Evolutionary conservation across 2,329 filamentous ascomycete genomes (phyloP).

Genomic region (Phialophora verrucosa): DNA sequence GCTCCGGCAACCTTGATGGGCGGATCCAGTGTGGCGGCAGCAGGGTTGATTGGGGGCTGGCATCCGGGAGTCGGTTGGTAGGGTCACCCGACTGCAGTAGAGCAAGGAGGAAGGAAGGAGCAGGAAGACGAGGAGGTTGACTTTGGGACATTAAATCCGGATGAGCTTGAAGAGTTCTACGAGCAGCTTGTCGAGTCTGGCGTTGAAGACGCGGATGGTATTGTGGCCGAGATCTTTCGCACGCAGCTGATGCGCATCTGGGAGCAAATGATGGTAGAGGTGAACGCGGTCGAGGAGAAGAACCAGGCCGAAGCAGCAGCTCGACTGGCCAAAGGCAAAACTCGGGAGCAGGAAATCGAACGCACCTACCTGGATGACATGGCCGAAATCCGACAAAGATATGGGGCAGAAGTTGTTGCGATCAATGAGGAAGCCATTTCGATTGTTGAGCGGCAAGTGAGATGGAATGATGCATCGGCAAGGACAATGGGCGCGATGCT

Average conservation of each 20-base stretch:
- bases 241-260: not conserved
- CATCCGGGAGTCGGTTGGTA: constrained; percentile 34
- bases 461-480: not conserved
- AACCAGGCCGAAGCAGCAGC: not conserved
- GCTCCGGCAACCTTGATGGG: constrained; percentile 16
- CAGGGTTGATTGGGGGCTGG: constrained; percentile 29
- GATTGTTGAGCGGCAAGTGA: not conserved
- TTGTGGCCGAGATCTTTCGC: not conserved
- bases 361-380: not conserved
- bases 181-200: not conserved
- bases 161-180: not conserved
- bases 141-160: not conserved
- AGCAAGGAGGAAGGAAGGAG: not conserved
- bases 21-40: constrained; percentile 19
- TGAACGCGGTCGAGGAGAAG: not conserved
- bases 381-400: not conserved
- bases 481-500: not conserved
- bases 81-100: constrained; percentile 2
- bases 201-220: not conserved
- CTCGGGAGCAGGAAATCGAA: not conserved
- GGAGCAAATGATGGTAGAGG: not conserved
- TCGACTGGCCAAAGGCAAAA: not conserved
- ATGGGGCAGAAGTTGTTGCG: not conserved
- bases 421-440: not conserved
- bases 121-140: not conserved